These are phyloP conservation scores for Ailanthus altissimus DNA, from an alignment of 345 rosid genomes.

Conservation along the genomic window DNA sequence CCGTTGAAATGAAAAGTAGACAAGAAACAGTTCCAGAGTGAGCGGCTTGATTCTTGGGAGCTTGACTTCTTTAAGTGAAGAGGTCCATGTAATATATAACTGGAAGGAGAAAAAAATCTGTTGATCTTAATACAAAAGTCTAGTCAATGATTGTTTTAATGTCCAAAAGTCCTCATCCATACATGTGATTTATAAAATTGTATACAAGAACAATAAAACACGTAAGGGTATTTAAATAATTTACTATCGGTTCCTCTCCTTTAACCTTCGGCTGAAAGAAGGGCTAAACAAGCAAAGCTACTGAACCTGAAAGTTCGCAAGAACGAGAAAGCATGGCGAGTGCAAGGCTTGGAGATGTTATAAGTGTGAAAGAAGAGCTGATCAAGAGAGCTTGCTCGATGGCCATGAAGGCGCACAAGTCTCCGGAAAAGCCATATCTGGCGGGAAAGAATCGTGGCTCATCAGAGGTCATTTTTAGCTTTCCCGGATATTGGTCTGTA, in stretches of 20 bases:
- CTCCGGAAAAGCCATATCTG: constrained; percentile 29
- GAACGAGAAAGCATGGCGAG: constrained; percentile 24
- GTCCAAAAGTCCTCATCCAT: not conserved
- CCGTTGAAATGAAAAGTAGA: not conserved
- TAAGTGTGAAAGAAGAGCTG: constrained; percentile 36
- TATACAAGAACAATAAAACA: not conserved
- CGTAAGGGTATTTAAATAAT: not conserved
- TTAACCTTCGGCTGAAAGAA: no score
- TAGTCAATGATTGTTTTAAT: not conserved
- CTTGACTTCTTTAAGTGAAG: not conserved
- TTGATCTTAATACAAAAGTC: not conserved
- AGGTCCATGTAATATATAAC: not conserved
- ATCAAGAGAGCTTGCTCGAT: constrained; percentile 43
- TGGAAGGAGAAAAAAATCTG: not conserved
- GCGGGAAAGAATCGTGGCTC: constrained; percentile 23
- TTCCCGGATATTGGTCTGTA: constrained; percentile 50
- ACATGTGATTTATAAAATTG: not conserved
- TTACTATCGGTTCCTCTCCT: not conserved
- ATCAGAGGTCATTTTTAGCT: constrained; percentile 43
- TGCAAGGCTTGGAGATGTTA: constrained; percentile 21
- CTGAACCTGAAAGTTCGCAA: not conserved
- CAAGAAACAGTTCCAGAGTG: not conserved
- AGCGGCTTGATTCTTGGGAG: constrained; percentile 6
- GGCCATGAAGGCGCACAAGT: constrained; percentile 41
- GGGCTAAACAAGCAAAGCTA: not conserved